phyloP scores from a whole-genome alignment of 169 alveolate species.

The Theileria parva region DNA sequence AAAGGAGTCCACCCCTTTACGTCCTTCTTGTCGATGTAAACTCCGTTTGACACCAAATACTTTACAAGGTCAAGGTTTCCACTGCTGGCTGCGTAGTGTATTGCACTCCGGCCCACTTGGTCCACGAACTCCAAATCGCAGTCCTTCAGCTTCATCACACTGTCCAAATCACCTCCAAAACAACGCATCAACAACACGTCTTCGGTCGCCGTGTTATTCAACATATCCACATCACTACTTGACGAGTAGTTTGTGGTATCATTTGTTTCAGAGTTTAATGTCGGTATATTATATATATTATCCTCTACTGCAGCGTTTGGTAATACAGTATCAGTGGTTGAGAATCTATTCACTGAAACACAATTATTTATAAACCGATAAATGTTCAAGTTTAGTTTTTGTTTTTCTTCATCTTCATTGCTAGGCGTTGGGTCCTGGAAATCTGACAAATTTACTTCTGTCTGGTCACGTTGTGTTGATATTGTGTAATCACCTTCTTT shows the following conservation, averaged over 20 bases:
- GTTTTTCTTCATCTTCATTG: slow-evolving; percentile 10
- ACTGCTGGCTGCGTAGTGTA: slow-evolving; percentile 84
- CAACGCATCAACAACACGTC: slow-evolving; percentile 20
- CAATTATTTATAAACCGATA: slow-evolving; percentile 60
- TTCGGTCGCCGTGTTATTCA: neutral
- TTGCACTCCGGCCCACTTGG: slow-evolving; percentile 83
- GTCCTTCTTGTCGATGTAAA: slow-evolving; percentile 77
- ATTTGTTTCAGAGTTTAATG: neutral
- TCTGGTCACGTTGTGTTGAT: slow-evolving; percentile 8
- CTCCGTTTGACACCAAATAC: slow-evolving; percentile 69
- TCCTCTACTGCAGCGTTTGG: neutral
- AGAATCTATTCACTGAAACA: neutral
- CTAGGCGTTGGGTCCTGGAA: slow-evolving; percentile 22
- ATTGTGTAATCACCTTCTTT: neutral
- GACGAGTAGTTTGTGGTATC: neutral
- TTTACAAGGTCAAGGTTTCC: slow-evolving; percentile 76
- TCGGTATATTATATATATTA: neutral
- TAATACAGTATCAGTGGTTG: slow-evolving; percentile 10
- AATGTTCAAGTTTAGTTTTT: slow-evolving; percentile 53
- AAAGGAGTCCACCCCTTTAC: slow-evolving; percentile 84
- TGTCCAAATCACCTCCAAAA: slow-evolving; percentile 77
- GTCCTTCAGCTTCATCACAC: slow-evolving; percentile 61
- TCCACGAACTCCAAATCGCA: slow-evolving; percentile 75
- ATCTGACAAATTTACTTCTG: neutral
- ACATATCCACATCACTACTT: neutral